Conservation (phyloP, 2,329 filamentous ascomycete genomes). For the Dothideomycetes sp. region DNA sequence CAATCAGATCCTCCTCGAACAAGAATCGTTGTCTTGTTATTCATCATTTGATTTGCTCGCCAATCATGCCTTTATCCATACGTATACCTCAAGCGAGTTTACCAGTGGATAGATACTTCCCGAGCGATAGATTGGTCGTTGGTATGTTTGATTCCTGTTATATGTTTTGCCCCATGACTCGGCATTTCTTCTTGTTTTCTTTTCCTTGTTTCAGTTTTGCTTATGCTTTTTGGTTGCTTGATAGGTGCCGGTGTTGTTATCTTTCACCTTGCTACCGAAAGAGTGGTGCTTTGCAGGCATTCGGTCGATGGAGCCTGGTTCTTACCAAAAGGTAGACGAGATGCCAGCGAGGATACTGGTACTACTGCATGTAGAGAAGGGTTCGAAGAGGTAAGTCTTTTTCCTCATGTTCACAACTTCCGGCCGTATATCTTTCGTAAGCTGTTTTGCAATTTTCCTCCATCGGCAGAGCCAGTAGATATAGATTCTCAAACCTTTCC, state of each 20-base stretch:
- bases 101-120: conserved; percentile 7
- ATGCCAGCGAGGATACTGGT: conserved; percentile 37
- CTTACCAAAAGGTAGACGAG: conserved; percentile 40
- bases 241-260: conserved; percentile 40
- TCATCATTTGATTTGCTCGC: background rate
- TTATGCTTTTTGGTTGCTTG: background rate
- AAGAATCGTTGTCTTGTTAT: too few species aligned
- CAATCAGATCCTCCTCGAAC: too few species aligned
- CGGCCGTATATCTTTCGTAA: too few species aligned
- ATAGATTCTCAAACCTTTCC: background rate
- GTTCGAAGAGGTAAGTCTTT: conserved; percentile 36
- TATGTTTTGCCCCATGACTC: too few species aligned
- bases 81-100: background rate
- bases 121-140: conserved; percentile 5
- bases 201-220: conserved; percentile 16
- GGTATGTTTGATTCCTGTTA: too few species aligned
- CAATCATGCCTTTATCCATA: conserved; percentile 1
- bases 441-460: too few species aligned
- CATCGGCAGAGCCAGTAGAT: too few species aligned
- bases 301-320: conserved; percentile 35
- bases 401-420: background rate
- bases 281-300: conserved; percentile 42
- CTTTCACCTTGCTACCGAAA: conserved; percentile 38
- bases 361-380: conserved; percentile 40
- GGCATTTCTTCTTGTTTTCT: background rate